Base-by-base conservation (phyloP, 1,284 basidiomycete genomes). In the Rhodofomes roseus region DNA sequence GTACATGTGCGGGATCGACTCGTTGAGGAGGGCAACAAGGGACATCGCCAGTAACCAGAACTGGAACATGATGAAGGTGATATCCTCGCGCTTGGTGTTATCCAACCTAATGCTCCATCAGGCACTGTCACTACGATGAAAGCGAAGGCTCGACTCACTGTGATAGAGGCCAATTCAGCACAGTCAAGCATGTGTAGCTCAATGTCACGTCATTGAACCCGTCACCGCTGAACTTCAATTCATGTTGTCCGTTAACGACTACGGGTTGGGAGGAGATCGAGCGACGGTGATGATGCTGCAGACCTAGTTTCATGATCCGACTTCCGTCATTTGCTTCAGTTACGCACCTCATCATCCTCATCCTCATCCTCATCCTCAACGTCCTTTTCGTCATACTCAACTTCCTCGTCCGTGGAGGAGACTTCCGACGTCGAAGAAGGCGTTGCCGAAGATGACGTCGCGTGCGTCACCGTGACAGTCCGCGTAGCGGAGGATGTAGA, bases 41-140 rank as follows among this genome's bases (percentile, higher is more conserved):
- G 89, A 91, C 85, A 92, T 89, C 39, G 87, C 89, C 23, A 92
- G 75, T 1, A 91, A 83, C 90, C 90, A 92, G 59, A 90, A 75
- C 65, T 92, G 89, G 76, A 92, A 93, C 11, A 80, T 79, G 54
- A 92, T 85, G 70, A 92, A 91, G 16, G 86, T 80, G 60, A 90
- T 74, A 66, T 92, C 90, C 68, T 92, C 89, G 25, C 90, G 85
- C 68, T 89, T 83, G 22, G 88, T 90, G 68, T 90, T 82, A 57
- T 77, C 76, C 55, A 92, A 77, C 34, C 89, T 91, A 27, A 4
- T 8, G 25, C 1, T 16, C 4, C 7, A n/a, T 20, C 8, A 34
- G 18, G 20, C 12, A 48, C 25, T 18, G 12, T 18, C 9, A 9
- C 22, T 48, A 4, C 12, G 12, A 48, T 27, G 14, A 23, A 34